Evolutionary conservation across 2,329 filamentous ascomycete genomes (phyloP).

Genomic region (Aureobasidium subglaciale): DNA sequence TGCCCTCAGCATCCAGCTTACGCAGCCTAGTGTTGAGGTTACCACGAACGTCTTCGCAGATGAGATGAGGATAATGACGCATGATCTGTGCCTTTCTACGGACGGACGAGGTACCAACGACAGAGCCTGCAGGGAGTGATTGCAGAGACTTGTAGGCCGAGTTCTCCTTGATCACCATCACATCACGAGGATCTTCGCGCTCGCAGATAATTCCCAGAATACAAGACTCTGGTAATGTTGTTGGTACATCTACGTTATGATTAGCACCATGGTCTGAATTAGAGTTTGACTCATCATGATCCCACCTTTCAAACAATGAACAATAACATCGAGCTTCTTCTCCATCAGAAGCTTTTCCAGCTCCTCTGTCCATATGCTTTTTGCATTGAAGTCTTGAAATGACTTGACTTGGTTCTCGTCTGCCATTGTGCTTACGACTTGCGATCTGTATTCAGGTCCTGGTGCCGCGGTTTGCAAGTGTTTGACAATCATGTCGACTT

Average conservation of each 20-base stretch:
- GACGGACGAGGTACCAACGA: constrained; percentile 83
- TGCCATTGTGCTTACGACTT: constrained; percentile 51
- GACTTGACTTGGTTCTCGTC: constrained; percentile 83
- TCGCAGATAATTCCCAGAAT: constrained; percentile 65
- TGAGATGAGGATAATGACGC: constrained; percentile 64
- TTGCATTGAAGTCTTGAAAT: constrained; percentile 75
- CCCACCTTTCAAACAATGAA: constrained; percentile 75
- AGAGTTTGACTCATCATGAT: no score
- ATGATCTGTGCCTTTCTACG: constrained; percentile 76
- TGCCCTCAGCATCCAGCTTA: constrained; percentile 71
- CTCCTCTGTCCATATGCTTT: constrained; percentile 89
- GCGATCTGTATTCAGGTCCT: constrained; percentile 54
- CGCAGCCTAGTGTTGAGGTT: constrained; percentile 78
- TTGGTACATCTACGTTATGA: constrained; percentile 92
- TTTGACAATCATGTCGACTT: constrained; percentile 65
- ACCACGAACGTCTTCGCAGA: constrained; percentile 72
- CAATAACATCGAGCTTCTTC: constrained; percentile 66
- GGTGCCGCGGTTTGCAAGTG: constrained; percentile 60
- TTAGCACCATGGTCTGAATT: no score
- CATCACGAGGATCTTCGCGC: constrained; percentile 54
- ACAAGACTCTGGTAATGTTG: constrained; percentile 66
- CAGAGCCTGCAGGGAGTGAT: constrained; percentile 66
- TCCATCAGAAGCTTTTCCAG: constrained; percentile 67
- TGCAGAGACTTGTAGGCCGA: constrained; percentile 55
- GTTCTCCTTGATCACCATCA: constrained; percentile 34